Conservation (phyloP, 2,329 filamentous ascomycete species). For the Aspergillus fumigatus region DNA sequence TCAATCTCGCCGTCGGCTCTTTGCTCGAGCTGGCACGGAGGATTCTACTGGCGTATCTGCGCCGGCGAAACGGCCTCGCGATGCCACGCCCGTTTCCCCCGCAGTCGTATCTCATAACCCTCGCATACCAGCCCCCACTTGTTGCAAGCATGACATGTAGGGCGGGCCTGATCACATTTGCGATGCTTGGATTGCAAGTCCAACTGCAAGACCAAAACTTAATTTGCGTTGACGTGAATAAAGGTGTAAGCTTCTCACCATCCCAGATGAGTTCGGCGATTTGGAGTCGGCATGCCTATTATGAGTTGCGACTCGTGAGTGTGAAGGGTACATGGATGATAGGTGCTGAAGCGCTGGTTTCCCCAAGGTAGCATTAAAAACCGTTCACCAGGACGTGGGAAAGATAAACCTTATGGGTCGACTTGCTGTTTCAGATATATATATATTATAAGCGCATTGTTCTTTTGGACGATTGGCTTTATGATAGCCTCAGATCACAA, state of each 20-base stretch:
- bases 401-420: slow-evolving; percentile 4
- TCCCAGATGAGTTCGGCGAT: slow-evolving; percentile 20
- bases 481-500: too few species aligned
- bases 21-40: slow-evolving; percentile 19
- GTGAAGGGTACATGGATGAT: too few species aligned
- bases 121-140: slow-evolving; percentile 23
- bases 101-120: slow-evolving; percentile 28
- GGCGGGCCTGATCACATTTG: slow-evolving; percentile 25
- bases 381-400: slow-evolving; percentile 5
- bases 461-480: too few species aligned
- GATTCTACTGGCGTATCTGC: slow-evolving; percentile 23
- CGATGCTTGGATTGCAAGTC: slow-evolving; percentile 27
- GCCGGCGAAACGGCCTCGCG: slow-evolving; percentile 27
- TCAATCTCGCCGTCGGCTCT: slow-evolving; percentile 24
- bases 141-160: slow-evolving; percentile 20
- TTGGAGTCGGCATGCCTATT: slow-evolving; percentile 23
- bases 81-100: slow-evolving; percentile 30
- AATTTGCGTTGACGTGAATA: not conserved
- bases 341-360: not conserved
- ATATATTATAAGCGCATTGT: too few species aligned
- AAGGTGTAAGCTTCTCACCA: slow-evolving; percentile 5
- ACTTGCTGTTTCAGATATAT: slow-evolving; percentile 6
- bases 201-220: slow-evolving; percentile 7
- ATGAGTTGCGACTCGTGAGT: not conserved
- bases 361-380: not conserved